A percentile compares a stretch with the other conserved stretches of the same genome.
phyloP scores from a whole-genome alignment of 83 land plant genomes.

The Diphasiastrum complanatum region DNA sequence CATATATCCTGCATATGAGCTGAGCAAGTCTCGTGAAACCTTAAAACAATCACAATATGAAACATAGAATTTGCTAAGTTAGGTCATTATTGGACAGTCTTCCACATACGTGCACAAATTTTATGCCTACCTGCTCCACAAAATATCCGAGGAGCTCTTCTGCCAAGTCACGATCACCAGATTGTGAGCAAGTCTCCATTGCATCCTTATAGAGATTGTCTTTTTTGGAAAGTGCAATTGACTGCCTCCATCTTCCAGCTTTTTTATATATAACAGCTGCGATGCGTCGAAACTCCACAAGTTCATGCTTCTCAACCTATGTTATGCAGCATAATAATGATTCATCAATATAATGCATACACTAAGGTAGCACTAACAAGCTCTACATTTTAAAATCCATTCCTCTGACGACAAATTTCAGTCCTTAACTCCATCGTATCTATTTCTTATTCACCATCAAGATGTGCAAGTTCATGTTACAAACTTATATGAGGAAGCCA shows the following conservation, averaged over 20 bases:
- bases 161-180: slow-evolving; percentile 92
- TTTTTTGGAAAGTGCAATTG: slow-evolving; percentile 93
- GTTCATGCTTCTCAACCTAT: slow-evolving; percentile 99
- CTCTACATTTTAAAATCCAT: background rate
- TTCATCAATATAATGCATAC: too few relatives aligned
- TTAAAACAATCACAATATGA: background rate
- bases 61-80: background rate
- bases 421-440: background rate
- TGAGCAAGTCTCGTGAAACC: background rate
- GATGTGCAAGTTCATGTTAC: background rate
- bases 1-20: background rate
- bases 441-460: background rate
- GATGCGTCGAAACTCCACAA: slow-evolving; percentile 87
- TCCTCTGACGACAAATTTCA: background rate
- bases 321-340: background rate
- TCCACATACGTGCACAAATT: too few relatives aligned
- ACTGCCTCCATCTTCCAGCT: slow-evolving; percentile 95
- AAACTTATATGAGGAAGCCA: too few relatives aligned
- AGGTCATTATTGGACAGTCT: too few relatives aligned
- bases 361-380: too few relatives aligned
- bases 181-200: slow-evolving; percentile 93
- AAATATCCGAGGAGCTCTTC: slow-evolving; percentile 91
- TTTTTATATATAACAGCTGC: slow-evolving; percentile 96
- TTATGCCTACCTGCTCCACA: slow-evolving; percentile 93
- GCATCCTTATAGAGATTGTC: slow-evolving; percentile 96